Base-by-base conservation (phyloP, 495 filamentous ascomycete genomes). In the Penicillium arizonense region DNA sequence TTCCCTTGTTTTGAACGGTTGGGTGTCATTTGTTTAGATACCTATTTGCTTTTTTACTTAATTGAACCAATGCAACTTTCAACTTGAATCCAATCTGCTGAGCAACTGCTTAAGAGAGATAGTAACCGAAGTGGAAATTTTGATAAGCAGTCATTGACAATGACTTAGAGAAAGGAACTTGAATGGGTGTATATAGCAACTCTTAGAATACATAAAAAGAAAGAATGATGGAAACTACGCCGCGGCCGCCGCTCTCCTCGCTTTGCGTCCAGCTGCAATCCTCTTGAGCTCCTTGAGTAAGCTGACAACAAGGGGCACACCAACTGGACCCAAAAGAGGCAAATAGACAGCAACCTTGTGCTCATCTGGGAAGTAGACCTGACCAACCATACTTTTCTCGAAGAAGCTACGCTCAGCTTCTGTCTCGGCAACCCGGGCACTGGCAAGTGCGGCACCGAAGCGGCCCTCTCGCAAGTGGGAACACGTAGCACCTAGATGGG, bases 331-430 rank as follows among this genome's bases (percentile, higher is more conserved):
- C 44, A 98, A 71, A 12, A 97, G 71, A 12, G 94, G 94, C 56
- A 98, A 64, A 62, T 97, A 98, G 11, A 98, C 94, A 0, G 94
- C 95, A n/a, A 97, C 81, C 70, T 97, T 98, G 63, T 98, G 94
- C 71, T 98, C 94, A 63, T 98, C 95, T 2, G 94, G 94, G 69
- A 90, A 98, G 81, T 89, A 97, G 55, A 97, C 86, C 72, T 97
- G 94, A 1, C 94, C 94, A 37, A 98, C 94, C 94, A 98, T 98
- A 62, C 88, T 95, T 70, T 95, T 96, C 75, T 98, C 95, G 61
- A 98, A 98, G 70, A 98, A 98, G 3, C 91, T 94, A 45, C 87
- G 86, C 71, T 98, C 95, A 0, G 91, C 94, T 61, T 95, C 89
- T 3, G 79, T 80, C 65, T 96, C 91, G 5, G 95, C 95, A 13